These are phyloP conservation scores for Smithsoniella earleae DNA, from an alignment of 163 green algal species.

Conservation along the genomic window DNA sequence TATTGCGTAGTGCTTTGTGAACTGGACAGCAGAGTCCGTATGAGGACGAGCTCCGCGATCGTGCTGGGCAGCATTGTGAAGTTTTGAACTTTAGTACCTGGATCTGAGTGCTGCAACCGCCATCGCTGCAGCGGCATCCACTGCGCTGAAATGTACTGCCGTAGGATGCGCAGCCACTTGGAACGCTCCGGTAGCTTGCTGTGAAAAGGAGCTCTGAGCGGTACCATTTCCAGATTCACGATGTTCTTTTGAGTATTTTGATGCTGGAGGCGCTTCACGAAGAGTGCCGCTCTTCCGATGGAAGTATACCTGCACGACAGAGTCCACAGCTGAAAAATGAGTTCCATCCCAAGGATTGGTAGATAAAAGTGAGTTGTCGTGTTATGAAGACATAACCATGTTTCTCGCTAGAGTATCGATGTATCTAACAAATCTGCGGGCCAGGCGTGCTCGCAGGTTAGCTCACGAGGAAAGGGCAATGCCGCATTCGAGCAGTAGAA, in stretches of 20 bases:
- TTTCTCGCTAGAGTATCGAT: too few species aligned
- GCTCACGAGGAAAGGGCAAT: not conserved
- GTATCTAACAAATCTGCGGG: not conserved
- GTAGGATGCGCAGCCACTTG: not conserved
- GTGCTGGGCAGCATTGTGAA: too few species aligned
- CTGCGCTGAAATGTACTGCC: not conserved
- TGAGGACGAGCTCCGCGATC: too few species aligned
- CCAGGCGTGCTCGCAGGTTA: not conserved
- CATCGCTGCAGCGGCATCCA: conserved; percentile 15
- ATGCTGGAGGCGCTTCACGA: not conserved
- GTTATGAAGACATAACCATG: too few species aligned
- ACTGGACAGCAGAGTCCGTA: too few species aligned
- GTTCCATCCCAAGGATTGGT: too few species aligned
- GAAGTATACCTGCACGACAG: conserved; percentile 25
- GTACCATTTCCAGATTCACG: not conserved
- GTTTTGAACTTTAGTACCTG: too few species aligned
- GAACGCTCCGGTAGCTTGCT: not conserved
- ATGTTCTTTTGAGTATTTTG: not conserved
- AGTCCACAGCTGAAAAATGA: not conserved
- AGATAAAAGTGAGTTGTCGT: too few species aligned
- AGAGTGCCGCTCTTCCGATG: not conserved
- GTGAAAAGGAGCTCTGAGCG: not conserved
- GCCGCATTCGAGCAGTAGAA: too few species aligned
- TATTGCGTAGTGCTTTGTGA: too few species aligned
- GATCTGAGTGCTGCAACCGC: not conserved